Evolutionary conservation across 257 asterid genomes (phyloP), one percentile per base, ranked within the genome.

Genomic region (Scutellaria minor): DNA sequence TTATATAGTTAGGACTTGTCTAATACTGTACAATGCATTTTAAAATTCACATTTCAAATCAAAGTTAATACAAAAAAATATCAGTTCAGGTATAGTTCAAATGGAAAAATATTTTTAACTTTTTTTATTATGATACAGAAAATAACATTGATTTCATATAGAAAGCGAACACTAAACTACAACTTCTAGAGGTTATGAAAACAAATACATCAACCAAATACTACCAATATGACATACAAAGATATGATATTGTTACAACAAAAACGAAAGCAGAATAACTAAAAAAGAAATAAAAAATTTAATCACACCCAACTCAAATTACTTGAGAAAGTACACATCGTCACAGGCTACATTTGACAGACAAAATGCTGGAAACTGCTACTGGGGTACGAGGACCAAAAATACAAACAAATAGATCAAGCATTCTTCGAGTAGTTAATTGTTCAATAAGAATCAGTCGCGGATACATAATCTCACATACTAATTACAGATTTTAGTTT

Each of bases 401-500:
- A 46, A 40, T 39, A 39, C 24, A 18, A 18, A 18, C 0, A 18
- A 18, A 18, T 18, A 18, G 18, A 18, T 18, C 18, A 18, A 18
- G 18, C 18, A 18, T 18, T 18, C 18, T 18, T 18, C 18, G 18
- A 18, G 18, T 18, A 18, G 18, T 18, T 0, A 18, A 18, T 18
- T 0, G 18, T 18, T 18, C 18, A 18, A 18, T 18, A 18, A 18
- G 18, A 18, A 18, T 18, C 18, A 18, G 18, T 18, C 18, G 18
- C 18, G 18, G 18, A 18, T 18, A 18, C 18, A 18, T 18, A 47
- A 37, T 39, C 9, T 52, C 20, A 45, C 41, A 4, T 59, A 44
- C 44, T 73, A 78, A 70, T 42, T 68, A 44, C 77, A 67, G 41
- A 74, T 73, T 73, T 86, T 77, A 12, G 97, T 89, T 63, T 90